Base-by-base conservation (phyloP, 495 filamentous ascomycete genomes). In the Aspergillus heteromorphus region DNA sequence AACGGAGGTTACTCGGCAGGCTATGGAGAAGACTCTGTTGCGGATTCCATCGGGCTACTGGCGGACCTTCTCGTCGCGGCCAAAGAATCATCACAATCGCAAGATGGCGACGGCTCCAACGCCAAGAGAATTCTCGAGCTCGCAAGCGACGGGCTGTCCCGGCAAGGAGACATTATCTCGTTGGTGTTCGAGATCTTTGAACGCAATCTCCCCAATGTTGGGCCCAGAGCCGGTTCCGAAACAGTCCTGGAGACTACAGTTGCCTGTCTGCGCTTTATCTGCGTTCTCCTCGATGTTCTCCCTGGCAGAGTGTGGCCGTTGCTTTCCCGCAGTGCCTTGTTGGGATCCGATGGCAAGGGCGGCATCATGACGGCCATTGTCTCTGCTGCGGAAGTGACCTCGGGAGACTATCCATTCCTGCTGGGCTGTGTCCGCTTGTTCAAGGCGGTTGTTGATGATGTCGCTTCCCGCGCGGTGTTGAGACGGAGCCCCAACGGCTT, bases 221-320 rank as follows among this genome's bases (percentile, higher is more conserved):
- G 82, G 17, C 67, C 79, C 10, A 73, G 73, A 18, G 78, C 80
- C 19, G 76, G 78, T 11, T 56, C 73, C 6, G 80, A 78, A 23
- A 73, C 67, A 3, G 71, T 77, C 8, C 54, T 88, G 17, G 78
- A 84, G 6, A 75, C 89, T 29, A 74, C 92, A 20, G 77, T 87
- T 29, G 82, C 84, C 30, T 96, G 89, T 59, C 60, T 90, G 31
- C 86, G 88, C 38, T 97, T 97, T 56, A 78, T 92, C 13, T 77
- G 85, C 54, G 83, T 82, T 17, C 69, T 93, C 9, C 65, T 90
- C 4, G 72, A 77, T 6, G 71, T 95, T n/a, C 73, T 86, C 21
- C 92, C 92, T 4, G 84, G 83, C 41, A 75, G 92, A 53, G 83
- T 96, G 2, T 98, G 92, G 92, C 87, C 91, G 4, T 89, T 92